Evolutionary conservation across 176 grass and related monocot genomes (phyloP).

Genomic region (Alopecurus myosuroides): DNA sequence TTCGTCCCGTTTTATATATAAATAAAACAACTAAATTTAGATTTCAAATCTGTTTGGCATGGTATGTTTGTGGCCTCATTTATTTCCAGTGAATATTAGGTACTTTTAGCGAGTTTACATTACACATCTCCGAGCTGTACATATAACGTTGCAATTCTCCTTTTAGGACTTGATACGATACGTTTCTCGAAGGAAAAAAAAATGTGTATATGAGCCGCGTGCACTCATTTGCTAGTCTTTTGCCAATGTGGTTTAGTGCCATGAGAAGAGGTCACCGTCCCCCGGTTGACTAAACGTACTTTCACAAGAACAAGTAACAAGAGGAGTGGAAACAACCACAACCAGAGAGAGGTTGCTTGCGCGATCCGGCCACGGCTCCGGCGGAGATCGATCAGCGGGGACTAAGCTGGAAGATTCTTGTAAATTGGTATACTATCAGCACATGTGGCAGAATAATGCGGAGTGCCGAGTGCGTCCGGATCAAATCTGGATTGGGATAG

Average conservation of each 20-base stretch:
- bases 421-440: not conserved
- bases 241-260: not conserved
- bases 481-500: slow-evolving; percentile 23
- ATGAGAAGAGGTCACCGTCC: not conserved
- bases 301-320: not conserved
- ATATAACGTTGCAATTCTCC: not conserved
- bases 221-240: no score
- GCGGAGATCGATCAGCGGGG: not conserved
- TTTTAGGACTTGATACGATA: not conserved
- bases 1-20: no score
- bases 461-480: not conserved
- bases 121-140: not conserved
- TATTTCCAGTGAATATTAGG: no score
- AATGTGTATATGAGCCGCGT: no score
- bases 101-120: no score
- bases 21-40: no score
- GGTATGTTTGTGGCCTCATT: no score
- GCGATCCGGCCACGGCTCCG: not conserved
- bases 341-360: not conserved
- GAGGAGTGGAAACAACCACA: not conserved
- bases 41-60: not conserved
- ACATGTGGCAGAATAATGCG: not conserved
- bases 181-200: no score
- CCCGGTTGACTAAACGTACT: not conserved
- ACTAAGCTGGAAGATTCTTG: not conserved